Evolutionary conservation across 2,329 filamentous ascomycete species (phyloP), one percentile per base, ranked within the genome.

Genomic region (Calcarisporium arbuscula): DNA sequence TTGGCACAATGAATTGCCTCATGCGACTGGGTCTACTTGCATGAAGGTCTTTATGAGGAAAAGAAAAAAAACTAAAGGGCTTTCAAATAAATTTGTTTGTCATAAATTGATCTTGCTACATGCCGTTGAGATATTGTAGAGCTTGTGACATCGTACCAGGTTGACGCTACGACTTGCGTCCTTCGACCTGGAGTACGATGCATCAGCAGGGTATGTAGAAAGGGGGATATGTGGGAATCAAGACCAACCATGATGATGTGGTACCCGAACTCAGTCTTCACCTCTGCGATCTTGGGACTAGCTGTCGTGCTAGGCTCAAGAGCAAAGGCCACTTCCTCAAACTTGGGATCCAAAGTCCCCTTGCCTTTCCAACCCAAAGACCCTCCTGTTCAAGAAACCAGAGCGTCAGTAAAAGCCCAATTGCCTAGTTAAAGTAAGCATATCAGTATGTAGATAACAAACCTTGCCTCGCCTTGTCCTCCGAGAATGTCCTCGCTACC

Each of bases 191-290:
- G 28, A 25, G 15, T 17, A 8, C 18, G 9, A 15, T 35, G 10
- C 19, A 27, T 36, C 5, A 8, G 8, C 20, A 26, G 31, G 5
- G 5, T 19, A n/a, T n/a, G n/a, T n/a, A n/a, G n/a, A n/a, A n/a
- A n/a, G n/a, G n/a, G n/a, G n/a, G 8, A 23, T 19, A 32, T 32
- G 19, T 9, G 14, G 6, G 20, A 25, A 23, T 5, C 19, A 9
- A 15, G 27, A 49, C 60, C 35, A 41, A 88, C 83, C 78, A 88
- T 86, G 45, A 89, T 76, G 44, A 89, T 77, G 56, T 89, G 84
- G 64, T 88, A 88, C 1, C 84, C 85, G 60, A 84, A 81, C 1
- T 65, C 69, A 2, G 84, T 88, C 67, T 85, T 87, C 16, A 70
- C 79, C 62, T 87, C 80, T 2, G 67, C 82, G 51, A 74, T 72